Evolutionary conservation across 163 green algal genomes (phyloP).

Genomic region (Trebouxiophyceae sp.): DNA sequence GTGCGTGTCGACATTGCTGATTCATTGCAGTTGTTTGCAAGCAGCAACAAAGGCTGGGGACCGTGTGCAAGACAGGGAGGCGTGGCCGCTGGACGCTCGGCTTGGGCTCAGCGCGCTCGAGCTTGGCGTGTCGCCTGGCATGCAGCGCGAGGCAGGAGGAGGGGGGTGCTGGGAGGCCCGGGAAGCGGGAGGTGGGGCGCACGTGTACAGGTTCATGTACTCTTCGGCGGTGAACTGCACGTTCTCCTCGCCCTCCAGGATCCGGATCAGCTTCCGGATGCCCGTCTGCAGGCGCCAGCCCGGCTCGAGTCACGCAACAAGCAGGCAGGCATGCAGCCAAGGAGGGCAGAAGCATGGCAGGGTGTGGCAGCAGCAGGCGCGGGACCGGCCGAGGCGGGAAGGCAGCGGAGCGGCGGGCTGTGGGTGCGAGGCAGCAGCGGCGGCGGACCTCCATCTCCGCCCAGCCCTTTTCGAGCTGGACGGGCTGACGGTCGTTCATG

Average conservation of each 20-base stretch:
- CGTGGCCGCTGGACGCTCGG: too few species aligned
- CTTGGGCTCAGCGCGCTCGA: too few species aligned
- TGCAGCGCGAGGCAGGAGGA: neutral
- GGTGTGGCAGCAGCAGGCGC: neutral
- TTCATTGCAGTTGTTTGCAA: too few species aligned
- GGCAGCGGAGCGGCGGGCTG: neutral
- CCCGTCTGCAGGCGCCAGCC: constrained; percentile 58
- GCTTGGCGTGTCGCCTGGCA: too few species aligned
- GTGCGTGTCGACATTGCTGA: too few species aligned
- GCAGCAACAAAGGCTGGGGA: too few species aligned
- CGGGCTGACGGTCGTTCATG: constrained; percentile 17
- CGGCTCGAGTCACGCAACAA: neutral
- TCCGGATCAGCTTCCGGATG: constrained; percentile 88
- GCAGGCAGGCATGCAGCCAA: too few species aligned
- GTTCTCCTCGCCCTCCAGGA: constrained; percentile 81
- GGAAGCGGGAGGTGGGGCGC: constrained; percentile 4
- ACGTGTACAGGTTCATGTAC: constrained; percentile 98
- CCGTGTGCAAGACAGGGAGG: too few species aligned
- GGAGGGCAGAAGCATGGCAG: neutral
- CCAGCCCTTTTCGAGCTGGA: constrained; percentile 91
- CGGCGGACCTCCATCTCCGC: constrained; percentile 69
- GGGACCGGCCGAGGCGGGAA: too few species aligned
- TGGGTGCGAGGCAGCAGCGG: too few species aligned
- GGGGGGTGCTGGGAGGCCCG: neutral
- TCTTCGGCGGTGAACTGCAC: constrained; percentile 86